Conservation (phyloP, 1,284 basidiomycete genomes). For the Fomitopsis pinicola region DNA sequence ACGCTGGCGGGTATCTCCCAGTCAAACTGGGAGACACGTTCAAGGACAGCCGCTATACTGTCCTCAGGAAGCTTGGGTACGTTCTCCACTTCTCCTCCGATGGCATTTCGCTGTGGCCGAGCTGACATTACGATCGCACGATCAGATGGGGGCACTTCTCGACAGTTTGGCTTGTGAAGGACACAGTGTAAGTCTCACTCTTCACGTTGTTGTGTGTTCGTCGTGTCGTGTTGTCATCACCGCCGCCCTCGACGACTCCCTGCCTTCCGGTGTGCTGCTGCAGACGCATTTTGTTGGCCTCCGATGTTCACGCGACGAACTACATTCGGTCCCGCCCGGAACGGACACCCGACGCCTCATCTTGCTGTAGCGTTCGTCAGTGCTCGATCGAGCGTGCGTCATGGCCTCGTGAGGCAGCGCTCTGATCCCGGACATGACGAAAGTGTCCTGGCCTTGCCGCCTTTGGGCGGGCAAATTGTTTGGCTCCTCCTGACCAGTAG, state of each 20-base stretch:
- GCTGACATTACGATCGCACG: conserved; percentile 15
- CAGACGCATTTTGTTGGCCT: not conserved
- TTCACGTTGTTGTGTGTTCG: not conserved
- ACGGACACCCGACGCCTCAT: too few species aligned
- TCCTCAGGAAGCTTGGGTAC: conserved; percentile 81
- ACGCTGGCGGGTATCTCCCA: conserved; percentile 76
- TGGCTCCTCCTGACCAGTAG: not conserved
- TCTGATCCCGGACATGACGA: not conserved
- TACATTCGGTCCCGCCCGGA: not conserved
- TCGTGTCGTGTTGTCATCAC: not conserved
- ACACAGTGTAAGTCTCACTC: conserved; percentile 50
- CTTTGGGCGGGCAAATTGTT: not conserved
- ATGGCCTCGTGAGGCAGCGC: not conserved
- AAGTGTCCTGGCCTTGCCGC: not conserved
- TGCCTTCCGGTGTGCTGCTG: not conserved
- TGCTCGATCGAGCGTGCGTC: not conserved
- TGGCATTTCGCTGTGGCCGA: not conserved
- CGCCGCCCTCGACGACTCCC: not conserved
- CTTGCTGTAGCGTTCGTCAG: not conserved
- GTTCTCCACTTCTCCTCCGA: conserved; percentile 25
- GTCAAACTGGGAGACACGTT: conserved; percentile 78
- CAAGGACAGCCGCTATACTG: conserved; percentile 73
- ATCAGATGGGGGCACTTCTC: conserved; percentile 88
- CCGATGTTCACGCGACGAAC: not conserved
- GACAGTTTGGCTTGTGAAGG: conserved; percentile 80